Evolutionary conservation across 2,329 filamentous ascomycete species (phyloP).

Genomic region (Cladosporium sp.): DNA sequence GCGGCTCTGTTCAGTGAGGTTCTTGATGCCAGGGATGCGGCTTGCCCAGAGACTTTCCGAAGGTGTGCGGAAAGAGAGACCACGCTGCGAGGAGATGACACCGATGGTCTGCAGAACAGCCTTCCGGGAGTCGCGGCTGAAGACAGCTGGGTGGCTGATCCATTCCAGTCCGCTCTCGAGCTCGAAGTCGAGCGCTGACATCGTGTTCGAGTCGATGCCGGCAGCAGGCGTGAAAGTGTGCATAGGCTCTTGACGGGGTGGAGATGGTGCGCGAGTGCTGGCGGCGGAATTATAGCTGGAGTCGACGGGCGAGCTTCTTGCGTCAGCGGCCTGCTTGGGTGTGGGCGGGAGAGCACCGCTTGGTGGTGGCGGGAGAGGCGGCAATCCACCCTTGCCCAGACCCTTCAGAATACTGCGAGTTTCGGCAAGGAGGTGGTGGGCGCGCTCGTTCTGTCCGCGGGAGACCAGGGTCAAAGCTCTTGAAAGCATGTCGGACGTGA

Average conservation of each 20-base stretch:
- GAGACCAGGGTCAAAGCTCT: constrained; percentile 86
- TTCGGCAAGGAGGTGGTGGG: constrained; percentile 86
- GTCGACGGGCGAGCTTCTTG: constrained; percentile 18
- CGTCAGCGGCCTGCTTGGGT: constrained; percentile 21
- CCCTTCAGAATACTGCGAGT: constrained; percentile 94
- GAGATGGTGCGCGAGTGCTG: constrained; percentile 37
- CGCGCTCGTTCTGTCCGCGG: constrained; percentile 86
- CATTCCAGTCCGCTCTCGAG: constrained; percentile 88
- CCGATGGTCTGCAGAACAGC: constrained; percentile 94
- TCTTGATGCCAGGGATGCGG: constrained; percentile 74
- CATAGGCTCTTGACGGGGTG: constrained; percentile 29
- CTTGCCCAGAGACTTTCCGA: constrained; percentile 87
- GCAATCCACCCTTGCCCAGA: constrained; percentile 88
- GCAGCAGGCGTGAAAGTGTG: constrained; percentile 56
- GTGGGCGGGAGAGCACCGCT: constrained; percentile 35
- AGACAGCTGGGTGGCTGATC: constrained; percentile 96
- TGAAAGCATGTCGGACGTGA: constrained; percentile 97
- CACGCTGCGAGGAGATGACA: constrained; percentile 90
- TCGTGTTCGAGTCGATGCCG: constrained; percentile 79
- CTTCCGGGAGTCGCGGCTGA: constrained; percentile 89
- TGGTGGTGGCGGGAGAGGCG: constrained; percentile 65
- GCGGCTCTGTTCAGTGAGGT: constrained; percentile 74
- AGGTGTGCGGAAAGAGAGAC: constrained; percentile 86
- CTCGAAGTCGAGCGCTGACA: constrained; percentile 83
- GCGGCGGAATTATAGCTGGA: constrained; percentile 16